A percentile compares a stretch with the other conserved stretches of the same genome.
Evolutionary conservation across 2,329 filamentous ascomycete species (phyloP).

Genomic region (Fusarium robinianum): DNA sequence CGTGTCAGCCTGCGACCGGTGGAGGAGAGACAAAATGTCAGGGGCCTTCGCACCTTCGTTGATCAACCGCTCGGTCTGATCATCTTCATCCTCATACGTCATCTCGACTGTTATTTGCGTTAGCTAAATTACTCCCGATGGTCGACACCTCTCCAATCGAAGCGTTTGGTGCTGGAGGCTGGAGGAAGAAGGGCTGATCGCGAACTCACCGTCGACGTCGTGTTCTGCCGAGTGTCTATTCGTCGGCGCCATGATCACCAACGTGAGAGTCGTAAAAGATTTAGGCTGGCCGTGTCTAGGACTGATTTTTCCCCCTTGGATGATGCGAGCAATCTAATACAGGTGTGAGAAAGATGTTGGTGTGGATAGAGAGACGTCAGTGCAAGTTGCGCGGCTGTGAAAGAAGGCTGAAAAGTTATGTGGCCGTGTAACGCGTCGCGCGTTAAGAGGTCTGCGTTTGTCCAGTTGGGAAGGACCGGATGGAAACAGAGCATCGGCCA

Average conservation of each 20-base stretch:
- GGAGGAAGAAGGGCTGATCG: constrained; percentile 12
- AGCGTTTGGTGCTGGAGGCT: too few species aligned
- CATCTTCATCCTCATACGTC: constrained; percentile 69
- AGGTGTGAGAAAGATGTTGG: constrained; percentile 2
- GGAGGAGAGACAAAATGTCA: neutral
- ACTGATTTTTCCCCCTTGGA: too few species aligned
- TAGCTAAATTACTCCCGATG: too few species aligned
- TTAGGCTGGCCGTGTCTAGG: neutral
- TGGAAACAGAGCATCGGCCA: constrained; percentile 17
- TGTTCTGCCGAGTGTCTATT: constrained; percentile 41
- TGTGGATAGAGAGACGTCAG: constrained; percentile 19
- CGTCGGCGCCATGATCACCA: constrained; percentile 48
- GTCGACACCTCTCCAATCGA: too few species aligned
- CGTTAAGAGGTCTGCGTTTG: constrained; percentile 48
- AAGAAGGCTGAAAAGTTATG: constrained; percentile 39
- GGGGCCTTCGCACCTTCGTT: constrained; percentile 74
- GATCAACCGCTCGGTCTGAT: constrained; percentile 82
- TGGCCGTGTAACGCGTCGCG: constrained; percentile 42
- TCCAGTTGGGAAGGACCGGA: neutral
- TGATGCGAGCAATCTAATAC: too few species aligned
- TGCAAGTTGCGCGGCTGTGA: constrained; percentile 27
- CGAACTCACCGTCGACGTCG: constrained; percentile 44
- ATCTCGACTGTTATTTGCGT: constrained; percentile 41
- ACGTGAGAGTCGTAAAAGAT: neutral
- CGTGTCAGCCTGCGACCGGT: constrained; percentile 25